phyloP scores from a whole-genome alignment of 176 grass and related monocot genomes.

The Oryza officinalis region DNA sequence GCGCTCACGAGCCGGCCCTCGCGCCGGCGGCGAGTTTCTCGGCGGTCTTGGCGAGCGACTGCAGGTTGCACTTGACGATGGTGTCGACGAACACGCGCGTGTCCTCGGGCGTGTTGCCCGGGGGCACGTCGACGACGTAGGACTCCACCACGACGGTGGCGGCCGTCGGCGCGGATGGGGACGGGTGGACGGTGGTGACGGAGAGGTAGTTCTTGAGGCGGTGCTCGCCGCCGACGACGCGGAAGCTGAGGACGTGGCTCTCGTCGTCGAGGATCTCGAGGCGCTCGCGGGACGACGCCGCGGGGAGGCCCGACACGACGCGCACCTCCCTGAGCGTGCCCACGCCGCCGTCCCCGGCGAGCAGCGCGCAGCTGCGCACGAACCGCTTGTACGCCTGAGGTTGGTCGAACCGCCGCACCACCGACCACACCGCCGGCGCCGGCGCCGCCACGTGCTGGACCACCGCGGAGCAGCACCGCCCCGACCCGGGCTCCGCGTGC shows the following conservation, averaged over 20 bases:
- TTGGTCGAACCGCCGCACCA: constrained; percentile 90
- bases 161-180: constrained; percentile 42
- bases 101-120: constrained; percentile 88
- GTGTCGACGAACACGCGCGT: constrained; percentile 89
- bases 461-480: constrained; percentile 86
- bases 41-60: constrained; percentile 82
- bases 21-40: constrained; percentile 54
- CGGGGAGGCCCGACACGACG: constrained; percentile 88
- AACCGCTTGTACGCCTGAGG: constrained; percentile 94
- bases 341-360: constrained; percentile 80
- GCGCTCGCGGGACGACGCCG: constrained; percentile 74
- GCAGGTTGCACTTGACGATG: constrained; percentile 98
- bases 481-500: constrained; percentile 46
- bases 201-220: constrained; percentile 85
- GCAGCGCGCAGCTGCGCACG: constrained; percentile 78
- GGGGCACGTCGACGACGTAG: constrained; percentile 92
- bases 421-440: constrained; percentile 73
- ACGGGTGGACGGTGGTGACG: constrained; percentile 78
- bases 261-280: constrained; percentile 97
- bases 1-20: constrained; percentile 35
- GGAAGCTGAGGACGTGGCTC: constrained; percentile 87
- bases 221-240: constrained; percentile 92
- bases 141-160: constrained; percentile 92
- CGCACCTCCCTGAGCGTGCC: constrained; percentile 88
- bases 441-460: constrained; percentile 84